phyloP scores from a whole-genome alignment of 768 basidiomycete genomes.

The Pulveroboletus sp. region DNA sequence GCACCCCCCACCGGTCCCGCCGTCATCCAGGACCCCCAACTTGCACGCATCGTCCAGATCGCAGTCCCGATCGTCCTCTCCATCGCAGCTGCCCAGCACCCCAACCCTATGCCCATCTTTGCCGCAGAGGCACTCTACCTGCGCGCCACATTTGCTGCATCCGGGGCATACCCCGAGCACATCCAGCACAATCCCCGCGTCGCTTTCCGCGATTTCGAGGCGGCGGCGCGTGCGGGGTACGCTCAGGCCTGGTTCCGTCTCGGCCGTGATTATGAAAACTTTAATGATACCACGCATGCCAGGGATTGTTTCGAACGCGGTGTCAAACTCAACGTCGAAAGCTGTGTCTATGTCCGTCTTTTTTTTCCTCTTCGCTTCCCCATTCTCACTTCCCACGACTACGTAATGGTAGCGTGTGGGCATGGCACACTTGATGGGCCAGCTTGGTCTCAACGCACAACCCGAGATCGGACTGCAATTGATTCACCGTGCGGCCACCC shows the following conservation, averaged over 20 bases:
- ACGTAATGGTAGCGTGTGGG: constrained; percentile 67
- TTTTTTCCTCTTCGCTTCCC: neutral
- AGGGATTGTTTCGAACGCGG: constrained; percentile 88
- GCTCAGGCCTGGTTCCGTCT: constrained; percentile 87
- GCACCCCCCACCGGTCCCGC: constrained; percentile 48
- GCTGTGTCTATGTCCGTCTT: constrained; percentile 71
- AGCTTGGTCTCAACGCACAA: constrained; percentile 62
- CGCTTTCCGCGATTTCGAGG: constrained; percentile 90
- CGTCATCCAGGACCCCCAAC: constrained; percentile 54
- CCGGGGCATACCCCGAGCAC: constrained; percentile 67
- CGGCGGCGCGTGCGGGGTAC: constrained; percentile 74
- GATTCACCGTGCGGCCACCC: constrained; percentile 73
- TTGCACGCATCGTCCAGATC: constrained; percentile 56
- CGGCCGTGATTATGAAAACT: constrained; percentile 89
- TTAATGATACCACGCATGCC: constrained; percentile 70
- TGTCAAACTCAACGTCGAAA: constrained; percentile 67
- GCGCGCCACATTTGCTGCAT: constrained; percentile 69
- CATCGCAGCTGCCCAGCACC: constrained; percentile 40
- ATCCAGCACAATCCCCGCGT: constrained; percentile 64
- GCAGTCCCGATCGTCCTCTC: constrained; percentile 67
- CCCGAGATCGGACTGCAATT: constrained; percentile 62
- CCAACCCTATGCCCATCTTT: constrained; percentile 38
- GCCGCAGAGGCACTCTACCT: constrained; percentile 75
- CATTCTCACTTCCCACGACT: constrained; percentile 1
- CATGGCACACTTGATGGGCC: constrained; percentile 89